Base-by-base conservation (phyloP, 768 basidiomycete genomes). In the Boletellus ananiceps region DNA sequence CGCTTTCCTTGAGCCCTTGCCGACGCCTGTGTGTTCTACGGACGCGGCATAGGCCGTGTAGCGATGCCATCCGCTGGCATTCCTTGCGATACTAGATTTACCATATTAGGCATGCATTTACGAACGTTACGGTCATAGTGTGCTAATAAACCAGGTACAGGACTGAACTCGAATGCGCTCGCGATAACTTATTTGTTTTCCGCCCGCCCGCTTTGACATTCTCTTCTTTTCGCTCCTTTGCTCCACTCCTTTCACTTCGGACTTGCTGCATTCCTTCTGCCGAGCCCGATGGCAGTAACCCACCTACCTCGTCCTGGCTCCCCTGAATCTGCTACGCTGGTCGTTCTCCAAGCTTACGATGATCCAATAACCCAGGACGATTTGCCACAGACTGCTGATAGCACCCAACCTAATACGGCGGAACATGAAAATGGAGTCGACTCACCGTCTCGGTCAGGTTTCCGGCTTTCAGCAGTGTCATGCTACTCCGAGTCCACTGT, bases 51-150 rank as follows among this genome's bases (percentile, higher is more conserved):
- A 19, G 19, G 19, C n/a, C n/a, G n/a, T n/a, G 19, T 19, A 19
- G 19, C 42, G 31, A 3, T 25, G 23, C 5, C 23, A 25, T 21
- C 32, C 21, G 3, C 23, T 9, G 32, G 43, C 43, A 44, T 21
- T 34, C 15, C 19, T 32, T 40, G 18, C 27, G 49, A 50, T 53
- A 15, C 40, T 16, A 8, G 2, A 41, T 44, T 25, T 54, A 38
- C 65, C 46, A 42, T 41, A 63, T 59, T 45, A 58, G 65, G 65
- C 46, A 66, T 44, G 54, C 49, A 4, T 67, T 67, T 67, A 69
- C 57, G 67, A 67, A 69, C 63, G 34, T 57, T 49, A 37, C 15
- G 31, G 31, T 58, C 29, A 29, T 29, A 7, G 29, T 11, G 29
- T 29, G 29, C 11, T 29, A 8, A 29, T 29, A 29, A 29, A 29